A percentile compares a stretch with the other conserved stretches of the same genome.
phyloP scores from a whole-genome alignment of 192 early-diverging fungal genomes.

The Jimgerdemannia lactiflua region DNA sequence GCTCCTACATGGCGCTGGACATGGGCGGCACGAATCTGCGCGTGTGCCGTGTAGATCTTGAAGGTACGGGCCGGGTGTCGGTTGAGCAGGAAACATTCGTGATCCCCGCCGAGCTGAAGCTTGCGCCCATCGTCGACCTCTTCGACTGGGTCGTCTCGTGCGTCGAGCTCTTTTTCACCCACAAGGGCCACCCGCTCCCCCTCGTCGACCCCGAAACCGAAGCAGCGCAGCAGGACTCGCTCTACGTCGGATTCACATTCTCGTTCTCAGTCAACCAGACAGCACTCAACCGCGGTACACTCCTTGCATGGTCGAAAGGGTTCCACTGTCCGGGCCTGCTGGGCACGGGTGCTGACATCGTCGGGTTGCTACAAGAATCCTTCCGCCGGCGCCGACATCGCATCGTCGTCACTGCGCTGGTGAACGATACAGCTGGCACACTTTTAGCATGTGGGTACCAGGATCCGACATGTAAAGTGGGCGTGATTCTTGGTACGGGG shows the following conservation, averaged over 20 bases:
- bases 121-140: constrained; percentile 45
- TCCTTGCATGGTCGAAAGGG: constrained; percentile 89
- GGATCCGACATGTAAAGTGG: constrained; percentile 76
- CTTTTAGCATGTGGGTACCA: constrained; percentile 82
- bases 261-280: constrained; percentile 87
- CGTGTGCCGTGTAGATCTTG: constrained; percentile 75
- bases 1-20: constrained; percentile 88
- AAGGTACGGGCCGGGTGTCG: constrained; percentile 57
- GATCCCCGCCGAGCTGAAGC: constrained; percentile 72
- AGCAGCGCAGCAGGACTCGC: constrained; percentile 11
- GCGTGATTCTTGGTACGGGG: constrained; percentile 94
- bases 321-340: constrained; percentile 74
- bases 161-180: constrained; percentile 41
- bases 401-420: constrained; percentile 67
- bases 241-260: constrained; percentile 82
- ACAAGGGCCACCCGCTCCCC: constrained; percentile 9
- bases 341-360: constrained; percentile 70
- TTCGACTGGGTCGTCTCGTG: constrained; percentile 48
- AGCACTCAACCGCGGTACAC: constrained; percentile 61
- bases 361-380: constrained; percentile 76
- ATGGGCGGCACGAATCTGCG: constrained; percentile 95
- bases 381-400: constrained; percentile 69
- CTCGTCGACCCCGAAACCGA: neutral
- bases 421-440: constrained; percentile 97
- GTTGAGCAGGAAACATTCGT: constrained; percentile 68